Evolutionary conservation across 2,329 filamentous ascomycete genomes (phyloP), one percentile per base, ranked within the genome.

Genomic region (Teratosphaeria zuluensis): DNA sequence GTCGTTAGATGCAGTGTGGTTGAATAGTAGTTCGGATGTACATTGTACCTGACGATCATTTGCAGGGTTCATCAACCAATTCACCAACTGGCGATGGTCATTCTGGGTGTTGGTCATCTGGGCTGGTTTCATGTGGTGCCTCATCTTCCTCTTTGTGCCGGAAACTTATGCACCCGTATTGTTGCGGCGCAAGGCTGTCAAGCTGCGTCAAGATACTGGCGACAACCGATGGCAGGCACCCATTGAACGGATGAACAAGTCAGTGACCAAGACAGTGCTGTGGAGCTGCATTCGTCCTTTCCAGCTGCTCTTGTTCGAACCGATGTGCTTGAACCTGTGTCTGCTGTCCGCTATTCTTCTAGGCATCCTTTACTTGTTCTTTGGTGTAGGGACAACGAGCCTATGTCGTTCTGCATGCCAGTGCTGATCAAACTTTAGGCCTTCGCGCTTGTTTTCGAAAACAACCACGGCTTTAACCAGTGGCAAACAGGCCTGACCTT

Each of bases 281-380:
- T 78, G 75, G 75, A 77, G 80, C 21, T 80, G 80, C 71, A 80
- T 84, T 63, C 74, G 82, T 33, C 90, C 90, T 5, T 88, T 94
- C 70, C 83, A 94, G 73, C 81, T 96, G 5, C 80, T 96, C 57
- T 73, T 86, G 55, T 81, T 89, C 57, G 69, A 71, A 76, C 89
- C 89, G 63, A 96, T 96, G 90, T 89, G 86, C 60, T 77, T 94
- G 59, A 84, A 85, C 64, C 83, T 96, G 30, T 94, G 90, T 73
- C 75, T 94, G 24, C 88, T 92, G 66, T 89, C 89, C 0, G 90
- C 90, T 46, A 83, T 96, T 57, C 77, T 96, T n/a, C 79, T 96
- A 7, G 92, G 91, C 19, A 87, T 95, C 52, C 76, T 96, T 2
- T 96, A 96, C 70, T 83, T 96, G 46, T 95, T 95, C 77, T 95